A percentile compares a stretch with the other conserved stretches of the same genome.
Conservation (phyloP, 2,329 filamentous ascomycete genomes). For the Ceratocystis harringtonii region DNA sequence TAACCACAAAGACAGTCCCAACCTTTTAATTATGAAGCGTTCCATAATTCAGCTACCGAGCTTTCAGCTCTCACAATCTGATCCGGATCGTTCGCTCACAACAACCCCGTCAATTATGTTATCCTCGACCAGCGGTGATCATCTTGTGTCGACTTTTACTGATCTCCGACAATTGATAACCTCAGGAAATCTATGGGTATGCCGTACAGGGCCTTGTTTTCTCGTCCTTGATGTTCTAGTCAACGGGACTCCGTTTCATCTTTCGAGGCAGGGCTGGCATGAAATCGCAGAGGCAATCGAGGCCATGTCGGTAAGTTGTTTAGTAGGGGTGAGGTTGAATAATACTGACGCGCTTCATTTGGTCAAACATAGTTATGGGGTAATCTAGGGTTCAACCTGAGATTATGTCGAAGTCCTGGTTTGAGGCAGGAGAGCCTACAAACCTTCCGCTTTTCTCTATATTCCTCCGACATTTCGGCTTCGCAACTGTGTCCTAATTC, state of each 20-base stretch:
- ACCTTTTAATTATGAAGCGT: not conserved
- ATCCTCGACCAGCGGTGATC: not conserved
- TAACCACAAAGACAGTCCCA: not conserved
- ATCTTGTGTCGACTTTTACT: conserved; percentile 3
- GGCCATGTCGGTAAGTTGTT: conserved; percentile 14
- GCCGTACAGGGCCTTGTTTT: conserved; percentile 16
- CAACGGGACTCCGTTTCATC: conserved; percentile 12
- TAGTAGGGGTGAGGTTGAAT: not conserved
- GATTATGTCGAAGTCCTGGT: conserved; percentile 7
- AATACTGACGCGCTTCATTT: not conserved
- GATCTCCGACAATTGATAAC: conserved; percentile 8
- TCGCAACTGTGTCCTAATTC: conserved; percentile 13
- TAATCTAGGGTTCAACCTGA: conserved; percentile 14
- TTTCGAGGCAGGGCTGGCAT: not conserved
- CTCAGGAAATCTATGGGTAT: conserved; percentile 14
- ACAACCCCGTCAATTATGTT: not conserved
- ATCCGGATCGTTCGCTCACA: not conserved
- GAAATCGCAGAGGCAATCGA: conserved; percentile 11
- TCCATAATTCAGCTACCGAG: conserved; percentile 6
- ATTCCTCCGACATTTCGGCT: conserved; percentile 14
- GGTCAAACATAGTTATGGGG: conserved; percentile 12
- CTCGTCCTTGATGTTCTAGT: conserved; percentile 11
- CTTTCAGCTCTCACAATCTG: conserved; percentile 5
- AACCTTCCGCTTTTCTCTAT: conserved; percentile 14
- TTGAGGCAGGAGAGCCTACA: not conserved